Conservation (phyloP, 208 protist species). For the Blechomonas ayalai region DNA sequence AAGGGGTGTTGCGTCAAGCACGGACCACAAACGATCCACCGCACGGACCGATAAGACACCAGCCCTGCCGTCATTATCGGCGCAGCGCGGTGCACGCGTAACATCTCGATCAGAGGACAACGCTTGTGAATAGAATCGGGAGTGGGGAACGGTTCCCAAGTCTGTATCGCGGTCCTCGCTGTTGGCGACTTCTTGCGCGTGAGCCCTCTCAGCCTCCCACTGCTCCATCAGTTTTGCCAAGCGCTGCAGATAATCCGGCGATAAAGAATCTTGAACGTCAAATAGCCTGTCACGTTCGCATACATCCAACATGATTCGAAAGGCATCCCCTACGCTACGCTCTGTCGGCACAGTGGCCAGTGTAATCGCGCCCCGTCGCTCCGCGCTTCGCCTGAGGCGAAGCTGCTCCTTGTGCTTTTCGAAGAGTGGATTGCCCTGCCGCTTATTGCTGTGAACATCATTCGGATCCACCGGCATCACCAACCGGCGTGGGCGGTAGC, state of each 20-base stretch:
- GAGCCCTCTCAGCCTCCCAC: background rate
- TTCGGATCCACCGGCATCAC: conserved; percentile 83
- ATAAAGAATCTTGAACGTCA: conserved; percentile 5
- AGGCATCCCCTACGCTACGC: conserved; percentile 78
- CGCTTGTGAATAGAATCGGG: conserved; percentile 18
- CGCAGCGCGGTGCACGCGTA: background rate
- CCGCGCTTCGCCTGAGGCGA: conserved; percentile 21
- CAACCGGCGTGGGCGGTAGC: conserved; percentile 71
- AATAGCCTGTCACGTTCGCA: conserved; percentile 43
- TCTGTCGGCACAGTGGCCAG: conserved; percentile 61
- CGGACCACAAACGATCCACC: conserved; percentile 63
- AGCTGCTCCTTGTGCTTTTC: conserved; percentile 30
- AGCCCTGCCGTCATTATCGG: background rate
- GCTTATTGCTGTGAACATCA: conserved; percentile 40
- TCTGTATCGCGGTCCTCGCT: background rate
- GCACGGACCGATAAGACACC: conserved; percentile 19
- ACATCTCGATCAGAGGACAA: conserved; percentile 12
- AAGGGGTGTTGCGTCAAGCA: conserved; percentile 71
- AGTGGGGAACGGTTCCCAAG: background rate
- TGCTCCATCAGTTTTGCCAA: conserved; percentile 8
- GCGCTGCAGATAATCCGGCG: conserved; percentile 10
- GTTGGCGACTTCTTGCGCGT: background rate
- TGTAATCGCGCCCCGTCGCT: conserved; percentile 47
- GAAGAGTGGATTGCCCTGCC: conserved; percentile 45
- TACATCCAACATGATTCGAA: conserved; percentile 57